Base-by-base conservation (phyloP, 2,329 filamentous ascomycete genomes). In the Fusarium sp. region DNA sequence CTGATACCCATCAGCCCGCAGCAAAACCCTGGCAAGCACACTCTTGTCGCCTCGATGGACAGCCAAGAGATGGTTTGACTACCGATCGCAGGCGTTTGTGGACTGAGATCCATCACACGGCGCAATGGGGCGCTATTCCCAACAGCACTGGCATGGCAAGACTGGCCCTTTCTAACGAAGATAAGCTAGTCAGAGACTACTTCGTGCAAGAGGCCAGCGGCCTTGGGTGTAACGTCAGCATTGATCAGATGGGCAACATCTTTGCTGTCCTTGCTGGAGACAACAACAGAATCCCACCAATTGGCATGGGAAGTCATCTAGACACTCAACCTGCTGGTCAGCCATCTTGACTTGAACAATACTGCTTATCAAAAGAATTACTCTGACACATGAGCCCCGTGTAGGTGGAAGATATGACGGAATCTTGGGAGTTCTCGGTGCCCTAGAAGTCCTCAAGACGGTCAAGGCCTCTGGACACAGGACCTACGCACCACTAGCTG, bases 201-300 rank as follows among this genome's bases (percentile, higher is more conserved):
- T 94, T 95, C 65, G 85, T 90, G 2, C 79, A 89, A 39, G 90
- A 88, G 1, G 89, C 88, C 1, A 80, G 87, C 72, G 82, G 81
- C 1, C 81, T 94, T 1, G 91, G 90, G 15, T 95, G 92, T 79
- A 83, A 85, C 8, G 85, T 92, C 9, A 90, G 86, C 0, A 80
- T 93, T 7, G 93, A 95, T 77, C 83, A 88, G 48, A 94, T 95
- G 90, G 92, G 92, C n/a, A 95, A 95, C 71, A 92, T 63, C 10
- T 95, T 95, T 76, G 91, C 92, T 1, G 84, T 93, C 5, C 86
- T 91, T 6, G 87, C 89, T 5, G 92, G 92, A 1, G 81, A 86
- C 59, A 79, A 81, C 50, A 82, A 85, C 18, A 84, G 87, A 34
- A 88, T 87, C 2, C 85, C 88, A 9, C 86, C 91, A 2, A 91